These are phyloP conservation scores for Laetiporus sulphureus DNA, from an alignment of 1,284 basidiomycete species.

Conservation along the genomic window DNA sequence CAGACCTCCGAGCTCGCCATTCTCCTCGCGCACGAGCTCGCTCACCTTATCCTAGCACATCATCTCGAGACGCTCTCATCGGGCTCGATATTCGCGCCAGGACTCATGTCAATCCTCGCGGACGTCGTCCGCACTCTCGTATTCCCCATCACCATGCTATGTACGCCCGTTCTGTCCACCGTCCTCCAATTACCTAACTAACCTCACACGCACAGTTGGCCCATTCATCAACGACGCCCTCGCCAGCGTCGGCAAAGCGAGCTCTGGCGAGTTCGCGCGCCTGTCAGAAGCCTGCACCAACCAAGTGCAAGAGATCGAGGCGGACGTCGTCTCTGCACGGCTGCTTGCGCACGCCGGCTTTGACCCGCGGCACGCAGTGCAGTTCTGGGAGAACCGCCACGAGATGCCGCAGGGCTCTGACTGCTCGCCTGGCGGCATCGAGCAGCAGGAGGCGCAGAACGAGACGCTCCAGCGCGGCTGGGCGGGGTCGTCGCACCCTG, in stretches of 20 bases:
- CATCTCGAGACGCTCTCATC: constrained; percentile 86
- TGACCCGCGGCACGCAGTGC: constrained; percentile 68
- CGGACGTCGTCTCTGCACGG: constrained; percentile 80
- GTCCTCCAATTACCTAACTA: not conserved
- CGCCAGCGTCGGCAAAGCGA: constrained; percentile 69
- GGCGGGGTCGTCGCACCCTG: constrained; percentile 51
- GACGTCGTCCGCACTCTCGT: constrained; percentile 73
- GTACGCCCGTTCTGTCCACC: constrained; percentile 14
- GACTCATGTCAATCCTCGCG: constrained; percentile 66
- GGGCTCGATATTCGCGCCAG: constrained; percentile 75
- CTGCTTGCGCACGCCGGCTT: constrained; percentile 84
- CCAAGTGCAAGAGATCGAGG: constrained; percentile 77
- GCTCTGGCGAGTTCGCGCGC: constrained; percentile 66
- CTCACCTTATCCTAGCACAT: constrained; percentile 82
- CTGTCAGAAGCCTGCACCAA: constrained; percentile 68
- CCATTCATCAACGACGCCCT: constrained; percentile 90
- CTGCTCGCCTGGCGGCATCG: constrained; percentile 30
- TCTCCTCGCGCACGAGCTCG: constrained; percentile 82
- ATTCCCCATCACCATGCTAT: constrained; percentile 83
- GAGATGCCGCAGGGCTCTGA: constrained; percentile 27
- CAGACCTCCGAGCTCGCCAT: constrained; percentile 83
- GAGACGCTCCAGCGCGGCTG: constrained; percentile 20
- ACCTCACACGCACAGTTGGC: constrained; percentile 38
- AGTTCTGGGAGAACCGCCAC: constrained; percentile 62
- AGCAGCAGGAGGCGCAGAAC: constrained; percentile 10